Evolutionary conservation across 148 eudicot genomes (phyloP).

Genomic region (Spergularia bocconei): DNA sequence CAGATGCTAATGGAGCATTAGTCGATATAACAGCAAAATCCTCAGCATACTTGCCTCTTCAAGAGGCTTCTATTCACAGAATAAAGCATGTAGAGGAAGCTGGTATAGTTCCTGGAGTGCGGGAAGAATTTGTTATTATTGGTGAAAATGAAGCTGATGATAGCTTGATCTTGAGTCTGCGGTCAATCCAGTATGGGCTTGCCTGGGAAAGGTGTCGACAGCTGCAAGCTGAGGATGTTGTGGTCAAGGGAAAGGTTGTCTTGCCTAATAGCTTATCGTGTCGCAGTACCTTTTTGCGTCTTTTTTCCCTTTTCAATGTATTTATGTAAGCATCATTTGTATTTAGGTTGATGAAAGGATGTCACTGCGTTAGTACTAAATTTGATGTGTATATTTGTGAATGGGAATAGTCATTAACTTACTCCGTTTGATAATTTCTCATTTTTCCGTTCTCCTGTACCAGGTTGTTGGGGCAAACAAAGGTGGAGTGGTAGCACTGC

Average conservation of each 20-base stretch:
- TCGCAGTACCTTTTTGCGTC: background rate
- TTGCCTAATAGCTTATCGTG: background rate
- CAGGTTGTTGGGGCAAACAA: slow-evolving; percentile 91
- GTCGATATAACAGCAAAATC: slow-evolving; percentile 89
- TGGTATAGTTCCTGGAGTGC: slow-evolving; percentile 77
- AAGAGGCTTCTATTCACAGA: slow-evolving; percentile 68
- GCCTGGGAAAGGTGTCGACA: slow-evolving; percentile 99
- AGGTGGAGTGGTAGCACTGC: slow-evolving; percentile 87
- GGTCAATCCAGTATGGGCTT: slow-evolving; percentile 66
- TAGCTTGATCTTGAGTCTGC: slow-evolving; percentile 74
- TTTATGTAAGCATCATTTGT: background rate
- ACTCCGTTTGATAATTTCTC: background rate
- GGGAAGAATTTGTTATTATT: slow-evolving; percentile 70
- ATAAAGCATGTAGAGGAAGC: slow-evolving; percentile 74
- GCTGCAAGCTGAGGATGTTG: slow-evolving; percentile 90
- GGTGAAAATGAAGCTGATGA: slow-evolving; percentile 82
- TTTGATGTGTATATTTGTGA: background rate
- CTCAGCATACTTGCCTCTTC: slow-evolving; percentile 81
- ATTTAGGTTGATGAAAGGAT: background rate
- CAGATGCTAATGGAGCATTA: slow-evolving; percentile 70
- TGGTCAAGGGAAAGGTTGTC: slow-evolving; percentile 81
- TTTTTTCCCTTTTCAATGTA: background rate
- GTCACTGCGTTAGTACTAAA: background rate
- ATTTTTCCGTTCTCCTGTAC: slow-evolving; percentile 18
- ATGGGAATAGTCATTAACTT: background rate